A percentile compares a stretch with the other conserved stretches of the same genome.
These are phyloP conservation scores for Fusarium papillatum DNA, from an alignment of 2,329 filamentous ascomycete genomes.

Conservation along the genomic window DNA sequence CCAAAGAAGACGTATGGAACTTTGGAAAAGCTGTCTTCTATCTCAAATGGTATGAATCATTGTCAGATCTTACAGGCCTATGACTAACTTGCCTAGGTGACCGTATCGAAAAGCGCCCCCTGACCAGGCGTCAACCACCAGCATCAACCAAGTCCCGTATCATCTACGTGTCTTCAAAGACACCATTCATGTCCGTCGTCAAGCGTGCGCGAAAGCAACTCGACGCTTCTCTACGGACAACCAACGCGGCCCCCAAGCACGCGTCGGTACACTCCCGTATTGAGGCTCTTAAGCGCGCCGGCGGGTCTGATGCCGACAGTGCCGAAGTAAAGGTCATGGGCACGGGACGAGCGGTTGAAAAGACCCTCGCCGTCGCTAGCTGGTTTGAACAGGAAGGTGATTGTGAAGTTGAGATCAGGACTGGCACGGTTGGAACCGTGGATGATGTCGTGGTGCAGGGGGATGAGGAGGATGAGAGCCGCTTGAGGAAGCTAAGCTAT, in stretches of 20 bases:
- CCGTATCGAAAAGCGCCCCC: conserved; percentile 64
- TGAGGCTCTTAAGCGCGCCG: conserved; percentile 54
- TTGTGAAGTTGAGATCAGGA: conserved; percentile 70
- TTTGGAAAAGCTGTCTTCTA: conserved; percentile 50
- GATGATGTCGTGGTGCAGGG: conserved; percentile 71
- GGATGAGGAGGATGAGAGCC: conserved; percentile 54
- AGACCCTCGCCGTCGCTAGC: conserved; percentile 71
- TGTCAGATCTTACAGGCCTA: neutral
- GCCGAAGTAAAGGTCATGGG: conserved; percentile 70
- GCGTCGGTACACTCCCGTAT: conserved; percentile 62
- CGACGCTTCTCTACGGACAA: conserved; percentile 60
- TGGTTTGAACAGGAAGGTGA: conserved; percentile 75
- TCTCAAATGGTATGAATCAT: conserved; percentile 48
- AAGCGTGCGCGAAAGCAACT: conserved; percentile 76
- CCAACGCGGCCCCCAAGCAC: conserved; percentile 61
- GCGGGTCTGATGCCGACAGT: conserved; percentile 43
- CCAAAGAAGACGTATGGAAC: conserved; percentile 36
- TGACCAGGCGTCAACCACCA: conserved; percentile 56
- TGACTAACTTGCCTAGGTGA: conserved; percentile 52
- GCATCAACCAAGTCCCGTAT: conserved; percentile 58
- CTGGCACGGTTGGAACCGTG: conserved; percentile 73
- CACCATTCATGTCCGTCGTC: conserved; percentile 77
- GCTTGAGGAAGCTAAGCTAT: conserved; percentile 64
- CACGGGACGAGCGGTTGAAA: conserved; percentile 76
- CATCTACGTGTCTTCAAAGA: conserved; percentile 75